Percentiles rank a stretch among this genome's conserved stretches.
Conservation (phyloP, 352 stramenopile species). For the Plasmopara muralis region DNA sequence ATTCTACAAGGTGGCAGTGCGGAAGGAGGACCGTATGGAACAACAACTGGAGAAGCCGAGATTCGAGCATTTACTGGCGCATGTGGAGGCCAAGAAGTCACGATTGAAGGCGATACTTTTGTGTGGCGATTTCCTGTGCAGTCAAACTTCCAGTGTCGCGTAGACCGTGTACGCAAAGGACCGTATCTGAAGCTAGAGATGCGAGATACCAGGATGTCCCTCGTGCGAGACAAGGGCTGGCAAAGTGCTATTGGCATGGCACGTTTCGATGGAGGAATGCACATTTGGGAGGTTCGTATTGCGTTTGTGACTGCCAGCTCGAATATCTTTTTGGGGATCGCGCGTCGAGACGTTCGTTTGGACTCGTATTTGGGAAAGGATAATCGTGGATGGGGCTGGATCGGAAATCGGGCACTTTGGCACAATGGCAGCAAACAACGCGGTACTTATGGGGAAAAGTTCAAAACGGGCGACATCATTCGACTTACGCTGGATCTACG, state of each 20-base stretch:
- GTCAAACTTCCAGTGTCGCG: conserved; percentile 85
- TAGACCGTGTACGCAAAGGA: conserved; percentile 78
- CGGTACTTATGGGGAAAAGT: conserved; percentile 87
- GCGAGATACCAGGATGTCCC: conserved; percentile 72
- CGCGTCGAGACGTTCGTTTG: conserved; percentile 72
- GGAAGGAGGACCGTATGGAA: conserved; percentile 26
- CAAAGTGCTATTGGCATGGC: conserved; percentile 84
- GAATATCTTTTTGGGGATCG: conserved; percentile 87
- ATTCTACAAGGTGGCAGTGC: conserved; percentile 67
- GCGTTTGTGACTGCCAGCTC: conserved; percentile 82
- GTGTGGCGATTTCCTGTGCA: conserved; percentile 85
- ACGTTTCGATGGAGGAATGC: conserved; percentile 74
- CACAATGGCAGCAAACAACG: conserved; percentile 88
- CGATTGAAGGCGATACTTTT: conserved; percentile 80
- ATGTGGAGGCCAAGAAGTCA: conserved; percentile 82
- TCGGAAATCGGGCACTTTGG: conserved; percentile 85
- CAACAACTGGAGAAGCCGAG: conserved; percentile 63
- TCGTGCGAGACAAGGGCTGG: conserved; percentile 85
- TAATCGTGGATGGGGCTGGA: conserved; percentile 88
- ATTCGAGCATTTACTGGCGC: conserved; percentile 75
- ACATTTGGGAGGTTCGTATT: conserved; percentile 87
- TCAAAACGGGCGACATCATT: conserved; percentile 83
- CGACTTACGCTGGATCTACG: conserved; percentile 79
- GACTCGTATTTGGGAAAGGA: conserved; percentile 90
- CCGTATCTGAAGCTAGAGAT: conserved; percentile 87